Base-by-base conservation (phyloP, 2,329 filamentous ascomycete genomes). In the Aspergillus sp. region DNA sequence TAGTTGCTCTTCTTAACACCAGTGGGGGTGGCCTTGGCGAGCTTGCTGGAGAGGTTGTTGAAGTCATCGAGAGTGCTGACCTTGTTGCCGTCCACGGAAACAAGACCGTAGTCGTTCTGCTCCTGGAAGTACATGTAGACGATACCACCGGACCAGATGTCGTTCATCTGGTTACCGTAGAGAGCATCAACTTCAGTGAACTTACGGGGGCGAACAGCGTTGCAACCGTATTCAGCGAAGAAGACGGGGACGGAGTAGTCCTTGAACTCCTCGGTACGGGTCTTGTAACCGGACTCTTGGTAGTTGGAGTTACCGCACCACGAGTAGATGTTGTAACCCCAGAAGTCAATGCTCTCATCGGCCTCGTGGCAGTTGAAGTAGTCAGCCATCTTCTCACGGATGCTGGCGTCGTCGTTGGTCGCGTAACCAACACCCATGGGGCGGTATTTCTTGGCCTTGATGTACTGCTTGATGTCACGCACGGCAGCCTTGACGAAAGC, bases 301-400 rank as follows among this genome's bases (percentile, higher is more conserved):
- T 86, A 91, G 58, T 75, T 81, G 64, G 86, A 94, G 60, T 89
- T 68, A 55, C 90, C 91, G 67, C 91, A 97, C 91, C 91, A 97
- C 39, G 88, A 94, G 79, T 97, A 97, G 73, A 97, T 94, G 76
- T 97, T 97, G 83, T 96, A 96, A 49, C 91, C 91, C 88, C 88
- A 97, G 76, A 93, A 97, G 69, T 97, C 93, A 55, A 96, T 94
- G 52, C 85, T 68, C 59, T 71, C 68, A n/a, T 76, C 73, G 51
- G 80, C 68, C 50, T 56, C 48, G 41, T 88, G 86, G 65, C 91
- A 97, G 78, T 94, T 90, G 76, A 97, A 95, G 79, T 94, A 97
- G 64, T 88, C 74, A 53, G 88, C 88, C 61, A 96, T 82, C 61
- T 89, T 75, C 54, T 76, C 75, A 66, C 91, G 86, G 58, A 94